A percentile compares a stretch with the other conserved stretches of the same genome.
These are phyloP conservation scores for Isoetes taiwanensis DNA, from an alignment of 75 land plant genomes.

Conservation along the genomic window DNA sequence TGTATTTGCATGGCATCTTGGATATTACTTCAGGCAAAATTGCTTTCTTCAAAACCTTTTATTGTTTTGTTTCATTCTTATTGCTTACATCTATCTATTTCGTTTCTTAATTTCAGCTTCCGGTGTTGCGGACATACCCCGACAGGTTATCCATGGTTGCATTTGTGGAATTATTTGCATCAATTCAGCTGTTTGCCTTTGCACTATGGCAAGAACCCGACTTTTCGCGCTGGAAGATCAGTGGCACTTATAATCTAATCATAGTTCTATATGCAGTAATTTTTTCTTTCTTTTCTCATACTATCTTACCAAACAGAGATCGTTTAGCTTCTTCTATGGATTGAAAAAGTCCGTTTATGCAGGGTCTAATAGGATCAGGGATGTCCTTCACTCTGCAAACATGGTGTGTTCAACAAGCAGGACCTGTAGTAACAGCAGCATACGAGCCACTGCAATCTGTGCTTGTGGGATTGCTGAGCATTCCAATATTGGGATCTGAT, in stretches of 20 bases:
- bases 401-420: constrained; percentile 89
- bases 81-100: too few relatives aligned
- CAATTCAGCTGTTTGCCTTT: constrained; percentile 32
- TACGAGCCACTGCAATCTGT: constrained; percentile 87
- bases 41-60: too few relatives aligned
- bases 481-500: constrained; percentile 52
- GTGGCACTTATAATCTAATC: neutral
- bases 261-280: constrained; percentile 11
- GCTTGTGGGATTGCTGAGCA: constrained; percentile 69
- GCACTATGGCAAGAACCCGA: constrained; percentile 30
- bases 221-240: neutral
- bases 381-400: constrained; percentile 80
- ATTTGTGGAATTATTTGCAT: constrained; percentile 42
- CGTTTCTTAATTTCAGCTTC: constrained; percentile 19
- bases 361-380: constrained; percentile 87
- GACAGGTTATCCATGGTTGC: constrained; percentile 49
- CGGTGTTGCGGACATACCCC: constrained; percentile 31
- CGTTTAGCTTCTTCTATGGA: constrained; percentile 15
- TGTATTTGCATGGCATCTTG: constrained; percentile 49
- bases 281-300: neutral
- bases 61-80: too few relatives aligned
- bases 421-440: constrained; percentile 85
- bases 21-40: constrained; percentile 55
- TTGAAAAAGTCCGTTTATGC: neutral
- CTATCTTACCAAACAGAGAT: too few relatives aligned